Evolutionary conservation across 306 rosid species (phyloP), one percentile per base, ranked within the genome.

Genomic region (Corylus americana): DNA sequence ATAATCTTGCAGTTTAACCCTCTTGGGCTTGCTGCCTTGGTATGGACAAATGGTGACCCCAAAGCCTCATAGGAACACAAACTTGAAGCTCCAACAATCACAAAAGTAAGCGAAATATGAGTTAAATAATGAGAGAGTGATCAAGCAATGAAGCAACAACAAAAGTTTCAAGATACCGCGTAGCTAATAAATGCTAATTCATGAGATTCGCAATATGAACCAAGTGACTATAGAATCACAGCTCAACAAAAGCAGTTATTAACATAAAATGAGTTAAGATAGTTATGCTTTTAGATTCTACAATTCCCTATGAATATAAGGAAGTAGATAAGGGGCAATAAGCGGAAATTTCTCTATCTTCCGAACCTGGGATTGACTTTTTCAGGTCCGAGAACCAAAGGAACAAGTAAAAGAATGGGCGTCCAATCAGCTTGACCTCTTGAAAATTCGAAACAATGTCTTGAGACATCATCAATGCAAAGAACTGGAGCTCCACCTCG

Each of bases 381-480:
- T 81, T 95, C 99, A 70, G 93, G 99, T 84, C 99, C 99, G 79
- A 95, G 99, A 84, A 95, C 99, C 91, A 95, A 83, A 76, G 99
- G 99, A 80, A 95, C 99, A 87, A 95, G 75, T 79, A 95, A 84
- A 80, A 95, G 99, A 61, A 95, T 87, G 55, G 99, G 98, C 5
- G 94, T 82, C 99, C 99, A 95, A 79, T 81, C 84, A 75, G 59
- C 82, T 70, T 58, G 78, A 49, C 90, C 92, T 78, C 74, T 80
- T 31, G 92, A 83, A 51, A 87, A 87, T 78, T 95, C 98, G 39
- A 81, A 84, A 85, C 99, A 95, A 77, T 76, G 90, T 83, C 85
- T 89, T 77, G 77, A 76, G 78, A 93, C 99, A 84, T 91, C 98
- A 74, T 91, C 97, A 77, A 91, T 79, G 85, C 96, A 93, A 64